Evolutionary conservation across 2,329 filamentous ascomycete species (phyloP), one percentile per base, ranked within the genome.

Genomic region (Penicillium griseofulvum): DNA sequence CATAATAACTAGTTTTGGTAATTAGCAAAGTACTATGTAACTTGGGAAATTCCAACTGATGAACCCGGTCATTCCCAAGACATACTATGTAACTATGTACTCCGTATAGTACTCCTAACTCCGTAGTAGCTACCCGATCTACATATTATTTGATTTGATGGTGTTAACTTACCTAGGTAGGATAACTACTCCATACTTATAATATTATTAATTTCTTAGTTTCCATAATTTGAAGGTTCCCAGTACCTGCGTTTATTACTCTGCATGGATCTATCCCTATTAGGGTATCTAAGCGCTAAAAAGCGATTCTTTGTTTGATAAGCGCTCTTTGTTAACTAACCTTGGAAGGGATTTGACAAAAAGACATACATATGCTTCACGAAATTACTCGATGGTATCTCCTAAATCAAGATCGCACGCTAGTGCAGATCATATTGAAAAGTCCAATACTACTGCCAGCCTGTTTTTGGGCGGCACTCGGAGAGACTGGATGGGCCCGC

Each of bases 381-480:
- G 10, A 43, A 43, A 29, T 43, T n/a, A 24, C 29, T 31, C 26
- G 38, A 63, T 58, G 55, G 38, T 48, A n/a, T 56, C 57, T n/a
- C 39, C 52, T 6, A 38, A 19, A 26, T 33, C 42, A 16, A 56
- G 52, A 54, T 49, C 49, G 41, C 52, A 58, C 7, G 7, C n/a
- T 43, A 49, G 41, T 46, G 43, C 29, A 28, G 63, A 60, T 47
- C 42, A 59, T 36, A 55, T 72, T 33, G 61, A 68, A 39, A 64
- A 64, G 12, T 71, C 68, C 49, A 78, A 77, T 62, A 69, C 68
- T 44, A 78, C 76, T 14, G 71, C 70, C 44, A 74, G 57, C 51
- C 63, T 67, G 49, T 78, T 77, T 58, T 59, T 78, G 24, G 74
- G 74, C 45, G 64, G 69, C 46, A 57, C 65, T 46, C 70, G 68